Evolutionary conservation across 495 filamentous ascomycete species (phyloP).

Genomic region (Thozetella sp.): DNA sequence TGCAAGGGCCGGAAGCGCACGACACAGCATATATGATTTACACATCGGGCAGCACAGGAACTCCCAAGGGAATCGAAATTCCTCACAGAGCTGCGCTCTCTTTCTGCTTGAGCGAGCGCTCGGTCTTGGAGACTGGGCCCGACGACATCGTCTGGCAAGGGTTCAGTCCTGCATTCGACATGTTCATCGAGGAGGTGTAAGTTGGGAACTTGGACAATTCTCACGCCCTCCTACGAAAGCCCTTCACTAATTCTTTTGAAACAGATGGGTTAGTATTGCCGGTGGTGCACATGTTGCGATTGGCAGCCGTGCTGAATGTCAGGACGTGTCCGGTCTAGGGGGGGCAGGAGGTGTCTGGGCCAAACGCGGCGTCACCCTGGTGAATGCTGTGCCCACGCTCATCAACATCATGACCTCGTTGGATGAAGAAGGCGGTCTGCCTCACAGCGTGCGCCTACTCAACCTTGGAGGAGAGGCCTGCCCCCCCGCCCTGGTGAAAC

Average conservation of each 20-base stretch:
- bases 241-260: not conserved
- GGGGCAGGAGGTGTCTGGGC: not conserved
- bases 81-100: constrained; percentile 21
- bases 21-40: constrained; percentile 48
- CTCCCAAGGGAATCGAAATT: constrained; percentile 20
- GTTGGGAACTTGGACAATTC: not conserved
- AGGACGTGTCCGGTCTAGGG: not conserved
- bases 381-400: not conserved
- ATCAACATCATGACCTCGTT: not conserved
- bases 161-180: not conserved
- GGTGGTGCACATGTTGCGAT: not conserved
- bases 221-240: no score
- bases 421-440: not conserved
- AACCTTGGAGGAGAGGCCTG: not conserved
- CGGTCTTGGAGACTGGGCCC: not conserved
- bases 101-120: constrained; percentile 1
- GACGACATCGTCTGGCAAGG: not conserved
- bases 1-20: no score
- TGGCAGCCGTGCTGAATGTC: not conserved
- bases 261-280: not conserved
- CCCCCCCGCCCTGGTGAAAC: not conserved
- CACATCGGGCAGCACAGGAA: constrained; percentile 32
- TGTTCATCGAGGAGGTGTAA: constrained; percentile 1
- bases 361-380: not conserved
- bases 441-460: not conserved